A percentile compares a stretch with the other conserved stretches of the same genome.
Evolutionary conservation across 768 basidiomycete genomes (phyloP).

Genomic region (Calocybe cyanea): DNA sequence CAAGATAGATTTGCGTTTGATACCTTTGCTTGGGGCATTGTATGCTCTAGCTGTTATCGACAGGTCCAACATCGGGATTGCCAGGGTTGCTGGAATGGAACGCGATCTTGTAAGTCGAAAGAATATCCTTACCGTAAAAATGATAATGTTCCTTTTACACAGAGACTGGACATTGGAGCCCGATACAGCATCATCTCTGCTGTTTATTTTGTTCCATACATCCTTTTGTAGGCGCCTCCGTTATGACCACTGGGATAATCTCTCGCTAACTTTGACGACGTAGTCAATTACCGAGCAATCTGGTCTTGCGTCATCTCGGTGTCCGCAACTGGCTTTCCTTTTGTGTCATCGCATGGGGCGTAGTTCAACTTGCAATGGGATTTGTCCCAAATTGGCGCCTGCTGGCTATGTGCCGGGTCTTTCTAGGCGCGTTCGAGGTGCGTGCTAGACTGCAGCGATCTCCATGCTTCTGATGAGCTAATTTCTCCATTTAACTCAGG

Average conservation of each 20-base stretch:
- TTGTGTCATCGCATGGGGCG: conserved; percentile 41
- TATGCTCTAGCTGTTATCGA: conserved; percentile 33
- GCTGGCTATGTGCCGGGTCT: conserved; percentile 34
- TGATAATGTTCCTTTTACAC: background rate
- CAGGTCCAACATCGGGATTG: conserved; percentile 30
- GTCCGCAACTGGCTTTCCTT: conserved; percentile 38
- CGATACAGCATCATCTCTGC: conserved; percentile 45
- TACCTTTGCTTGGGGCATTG: conserved; percentile 32
- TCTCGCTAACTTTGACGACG: background rate
- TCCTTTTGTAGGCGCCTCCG: conserved; percentile 34
- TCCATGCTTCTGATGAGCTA: background rate
- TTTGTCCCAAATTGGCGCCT: conserved; percentile 40
- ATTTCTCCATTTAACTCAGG: conserved; percentile 23
- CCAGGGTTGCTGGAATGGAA: conserved; percentile 34
- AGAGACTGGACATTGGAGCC: conserved; percentile 34
- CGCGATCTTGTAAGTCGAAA: conserved; percentile 24
- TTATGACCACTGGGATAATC: background rate
- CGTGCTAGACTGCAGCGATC: background rate
- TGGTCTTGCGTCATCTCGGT: conserved; percentile 39
- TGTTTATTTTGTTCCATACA: conserved; percentile 46
- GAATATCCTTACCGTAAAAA: background rate
- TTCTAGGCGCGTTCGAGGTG: conserved; percentile 44
- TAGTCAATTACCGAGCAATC: conserved; percentile 43
- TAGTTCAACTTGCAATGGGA: conserved; percentile 42
- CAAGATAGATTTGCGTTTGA: conserved; percentile 28